Evolutionary conservation across 169 alveolate species (phyloP).

Genomic region (Plasmodium adleri): DNA sequence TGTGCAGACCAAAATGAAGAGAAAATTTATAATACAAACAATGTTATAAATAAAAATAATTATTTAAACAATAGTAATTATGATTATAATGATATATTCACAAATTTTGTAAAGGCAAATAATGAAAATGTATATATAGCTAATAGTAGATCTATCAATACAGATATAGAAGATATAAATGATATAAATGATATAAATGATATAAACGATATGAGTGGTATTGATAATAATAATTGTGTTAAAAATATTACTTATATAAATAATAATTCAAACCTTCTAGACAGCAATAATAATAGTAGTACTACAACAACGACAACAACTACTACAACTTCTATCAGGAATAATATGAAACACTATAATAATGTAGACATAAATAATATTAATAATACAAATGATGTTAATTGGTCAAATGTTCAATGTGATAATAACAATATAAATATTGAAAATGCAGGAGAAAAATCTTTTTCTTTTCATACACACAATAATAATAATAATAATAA

Average conservation of each 20-base stretch:
- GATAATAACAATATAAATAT: constrained; percentile 7
- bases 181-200: constrained; percentile 1
- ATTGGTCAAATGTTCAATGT: not conserved
- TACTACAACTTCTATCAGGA: constrained; percentile 28
- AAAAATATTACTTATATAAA: constrained; percentile 12
- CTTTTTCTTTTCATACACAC: not conserved
- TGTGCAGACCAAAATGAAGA: not conserved
- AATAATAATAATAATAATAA: not conserved
- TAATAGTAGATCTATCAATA: not conserved
- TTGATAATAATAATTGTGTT: not conserved
- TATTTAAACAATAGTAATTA: not conserved
- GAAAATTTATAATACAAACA: not conserved
- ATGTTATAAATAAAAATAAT: not conserved
- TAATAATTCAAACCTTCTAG: not conserved
- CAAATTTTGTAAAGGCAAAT: not conserved
- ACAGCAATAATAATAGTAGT: not conserved
- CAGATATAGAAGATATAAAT: not conserved
- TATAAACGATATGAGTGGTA: not conserved
- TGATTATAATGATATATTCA: not conserved
- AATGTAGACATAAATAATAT: not conserved
- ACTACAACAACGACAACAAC: constrained; percentile 10
- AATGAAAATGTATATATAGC: not conserved
- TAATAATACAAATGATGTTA: not conserved
- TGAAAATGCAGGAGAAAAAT: not conserved
- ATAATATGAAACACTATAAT: not conserved